Evolutionary conservation across 148 eudicot genomes (phyloP).

Genomic region (Amaranthus cruentus): DNA sequence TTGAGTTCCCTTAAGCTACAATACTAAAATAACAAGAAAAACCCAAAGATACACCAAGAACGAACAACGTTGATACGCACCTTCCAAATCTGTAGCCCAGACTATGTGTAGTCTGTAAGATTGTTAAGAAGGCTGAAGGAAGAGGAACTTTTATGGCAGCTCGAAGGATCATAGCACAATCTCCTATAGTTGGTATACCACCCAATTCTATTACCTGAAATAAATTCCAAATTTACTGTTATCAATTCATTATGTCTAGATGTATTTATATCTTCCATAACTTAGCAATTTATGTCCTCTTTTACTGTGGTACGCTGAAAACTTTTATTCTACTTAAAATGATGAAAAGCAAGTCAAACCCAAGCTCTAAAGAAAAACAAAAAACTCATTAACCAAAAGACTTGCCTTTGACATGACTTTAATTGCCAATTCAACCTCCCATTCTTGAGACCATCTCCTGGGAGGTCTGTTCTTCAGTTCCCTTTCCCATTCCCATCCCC

Average conservation of each 20-base stretch:
- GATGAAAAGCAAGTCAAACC: not conserved
- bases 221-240: not conserved
- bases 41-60: not conserved
- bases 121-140: slow-evolving; percentile 81
- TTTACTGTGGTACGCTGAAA: too few relatives aligned
- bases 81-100: slow-evolving; percentile 89
- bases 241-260: slow-evolving; percentile 1
- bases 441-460: slow-evolving; percentile 86
- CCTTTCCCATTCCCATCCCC: slow-evolving; percentile 99
- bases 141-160: slow-evolving; percentile 89
- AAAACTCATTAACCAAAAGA: slow-evolving; percentile 10
- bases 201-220: slow-evolving; percentile 90
- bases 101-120: slow-evolving; percentile 73
- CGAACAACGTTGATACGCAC: slow-evolving; percentile 34
- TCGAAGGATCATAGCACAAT: slow-evolving; percentile 92
- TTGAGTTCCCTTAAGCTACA: too few relatives aligned
- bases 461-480: slow-evolving; percentile 76
- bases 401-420: slow-evolving; percentile 83
- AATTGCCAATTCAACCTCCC: slow-evolving; percentile 94
- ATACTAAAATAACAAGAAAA: not conserved
- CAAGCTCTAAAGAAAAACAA: not conserved
- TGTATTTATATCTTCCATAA: not conserved
- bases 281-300: not conserved
- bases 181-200: slow-evolving; percentile 92
- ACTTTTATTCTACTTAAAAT: not conserved